Percentiles rank a stretch among this genome's conserved stretches.
Evolutionary conservation across 768 basidiomycete genomes (phyloP).

Genomic region (Punctularia strigosozonata): DNA sequence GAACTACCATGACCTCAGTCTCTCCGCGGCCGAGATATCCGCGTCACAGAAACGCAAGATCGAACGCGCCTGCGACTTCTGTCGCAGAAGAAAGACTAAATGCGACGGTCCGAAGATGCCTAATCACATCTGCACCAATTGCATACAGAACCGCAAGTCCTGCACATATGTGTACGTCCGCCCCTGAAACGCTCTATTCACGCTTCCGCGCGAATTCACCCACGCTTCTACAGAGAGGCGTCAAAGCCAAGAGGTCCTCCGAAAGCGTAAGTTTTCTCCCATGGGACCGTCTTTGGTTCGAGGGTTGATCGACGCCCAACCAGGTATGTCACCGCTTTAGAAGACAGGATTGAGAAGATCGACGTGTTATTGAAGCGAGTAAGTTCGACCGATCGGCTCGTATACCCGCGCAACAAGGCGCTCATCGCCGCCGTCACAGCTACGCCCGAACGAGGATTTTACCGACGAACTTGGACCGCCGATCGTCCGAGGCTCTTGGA

Average conservation of each 20-base stretch:
- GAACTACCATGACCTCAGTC: no score
- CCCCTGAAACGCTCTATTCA: background rate
- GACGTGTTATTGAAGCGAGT: slow-evolving; percentile 24
- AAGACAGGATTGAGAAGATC: slow-evolving; percentile 24
- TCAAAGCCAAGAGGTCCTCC: slow-evolving; percentile 27
- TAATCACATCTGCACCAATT: slow-evolving; percentile 26
- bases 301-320: background rate
- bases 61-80: slow-evolving; percentile 23
- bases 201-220: background rate
- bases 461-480: slow-evolving; percentile 51
- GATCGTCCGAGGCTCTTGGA: slow-evolving; percentile 58
- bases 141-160: slow-evolving; percentile 16
- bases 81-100: slow-evolving; percentile 20
- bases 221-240: slow-evolving; percentile 15
- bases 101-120: slow-evolving; percentile 22
- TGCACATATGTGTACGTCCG: slow-evolving; percentile 24
- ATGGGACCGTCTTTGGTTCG: background rate
- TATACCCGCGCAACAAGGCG: background rate
- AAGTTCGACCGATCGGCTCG: slow-evolving; percentile 10
- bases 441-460: slow-evolving; percentile 52
- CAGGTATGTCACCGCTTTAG: slow-evolving; percentile 22
- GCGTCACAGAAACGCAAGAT: slow-evolving; percentile 22
- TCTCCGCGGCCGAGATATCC: no score
- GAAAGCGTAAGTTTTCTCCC: slow-evolving; percentile 21
- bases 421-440: slow-evolving; percentile 24